Conservation (phyloP, 345 rosid genomes). For the Aethionema arabicum region DNA sequence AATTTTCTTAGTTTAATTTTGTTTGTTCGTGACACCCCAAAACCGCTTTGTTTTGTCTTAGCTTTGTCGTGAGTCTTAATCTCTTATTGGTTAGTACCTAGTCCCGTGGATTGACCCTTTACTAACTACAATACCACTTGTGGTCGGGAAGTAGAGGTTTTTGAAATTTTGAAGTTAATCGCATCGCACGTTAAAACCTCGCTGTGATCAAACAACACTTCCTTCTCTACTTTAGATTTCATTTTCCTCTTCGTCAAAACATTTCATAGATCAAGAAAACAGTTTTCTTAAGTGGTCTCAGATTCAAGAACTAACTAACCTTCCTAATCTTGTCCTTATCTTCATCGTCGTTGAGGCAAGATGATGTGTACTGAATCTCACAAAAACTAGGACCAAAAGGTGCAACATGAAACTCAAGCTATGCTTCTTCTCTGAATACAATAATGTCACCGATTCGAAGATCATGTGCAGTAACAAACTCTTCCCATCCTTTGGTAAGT, state of each 20-base stretch:
- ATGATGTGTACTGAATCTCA: conserved; percentile 24
- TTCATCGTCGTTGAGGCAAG: background rate
- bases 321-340: conserved; percentile 1
- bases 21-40: too few species aligned
- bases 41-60: too few species aligned
- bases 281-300: background rate
- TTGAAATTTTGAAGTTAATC: too few species aligned
- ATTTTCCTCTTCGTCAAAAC: conserved; percentile 12
- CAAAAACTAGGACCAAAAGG: conserved; percentile 26
- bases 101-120: too few species aligned
- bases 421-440: conserved; percentile 28
- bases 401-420: conserved; percentile 26
- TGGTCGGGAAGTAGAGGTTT: too few species aligned
- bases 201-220: too few species aligned
- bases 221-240: too few species aligned
- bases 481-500: conserved; percentile 30
- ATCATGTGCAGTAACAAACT: conserved; percentile 23
- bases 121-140: too few species aligned
- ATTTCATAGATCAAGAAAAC: conserved; percentile 7
- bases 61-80: too few species aligned
- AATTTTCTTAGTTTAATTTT: too few species aligned
- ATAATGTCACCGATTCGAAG: conserved; percentile 29
- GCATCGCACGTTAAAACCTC: too few species aligned
- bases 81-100: too few species aligned
- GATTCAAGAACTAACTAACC: conserved; percentile 10